Conservation (phyloP, 2,329 filamentous ascomycete genomes). For the Alternaria postmessia region DNA sequence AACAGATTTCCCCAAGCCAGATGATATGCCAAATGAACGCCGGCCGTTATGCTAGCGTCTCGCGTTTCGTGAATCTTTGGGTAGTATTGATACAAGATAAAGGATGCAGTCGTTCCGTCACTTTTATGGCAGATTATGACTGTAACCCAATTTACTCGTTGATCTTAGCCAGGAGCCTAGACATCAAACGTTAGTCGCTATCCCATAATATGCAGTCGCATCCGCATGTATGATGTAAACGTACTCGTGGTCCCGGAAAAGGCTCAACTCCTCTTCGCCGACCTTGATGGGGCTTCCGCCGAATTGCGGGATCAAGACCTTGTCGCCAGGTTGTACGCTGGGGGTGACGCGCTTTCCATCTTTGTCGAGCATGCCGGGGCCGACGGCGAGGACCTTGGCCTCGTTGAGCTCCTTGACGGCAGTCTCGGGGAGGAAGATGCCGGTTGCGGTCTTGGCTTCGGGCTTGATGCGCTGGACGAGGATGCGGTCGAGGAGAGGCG, state of each 20-base stretch:
- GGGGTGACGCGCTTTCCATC: slow-evolving; percentile 88
- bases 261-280: slow-evolving; percentile 92
- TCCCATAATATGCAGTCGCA: not conserved
- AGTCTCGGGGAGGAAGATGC: slow-evolving; percentile 97
- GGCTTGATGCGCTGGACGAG: slow-evolving; percentile 98
- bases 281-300: slow-evolving; percentile 96
- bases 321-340: slow-evolving; percentile 84
- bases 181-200: slow-evolving; percentile 15
- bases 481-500: slow-evolving; percentile 95
- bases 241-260: slow-evolving; percentile 98
- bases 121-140: not conserved
- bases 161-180: slow-evolving; percentile 98
- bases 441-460: slow-evolving; percentile 92
- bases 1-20: slow-evolving; percentile 30
- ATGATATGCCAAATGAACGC: slow-evolving; percentile 39
- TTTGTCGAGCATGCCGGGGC: slow-evolving; percentile 85
- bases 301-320: slow-evolving; percentile 94
- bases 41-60: slow-evolving; percentile 41
- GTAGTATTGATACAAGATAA: slow-evolving; percentile 39
- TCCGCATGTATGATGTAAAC: slow-evolving; percentile 51
- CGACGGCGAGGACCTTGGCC: slow-evolving; percentile 93
- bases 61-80: slow-evolving; percentile 17
- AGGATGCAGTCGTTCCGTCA: not conserved
- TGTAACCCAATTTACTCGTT: slow-evolving; percentile 72
- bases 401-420: slow-evolving; percentile 98